Base-by-base conservation (phyloP, 176 grass and related monocot species). In the Miscanthus lutarioriparius region DNA sequence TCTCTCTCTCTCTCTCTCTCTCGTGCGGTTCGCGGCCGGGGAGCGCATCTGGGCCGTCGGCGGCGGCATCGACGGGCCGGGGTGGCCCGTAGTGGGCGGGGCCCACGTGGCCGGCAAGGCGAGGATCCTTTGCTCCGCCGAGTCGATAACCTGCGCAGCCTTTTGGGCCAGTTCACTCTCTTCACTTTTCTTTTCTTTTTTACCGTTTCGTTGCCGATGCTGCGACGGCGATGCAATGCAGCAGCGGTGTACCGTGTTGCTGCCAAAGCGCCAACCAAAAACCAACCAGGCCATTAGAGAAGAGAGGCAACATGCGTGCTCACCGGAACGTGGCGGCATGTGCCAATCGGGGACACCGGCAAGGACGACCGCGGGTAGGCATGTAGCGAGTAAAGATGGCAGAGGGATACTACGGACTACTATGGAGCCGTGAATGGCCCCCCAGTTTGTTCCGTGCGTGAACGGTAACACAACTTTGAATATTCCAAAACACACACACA, bases 51-150 rank as follows among this genome's bases (percentile, higher is more conserved):
- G 1, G 27, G 0, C 88, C 84, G 88, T 86, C 0, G 8, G 6
- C 10, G 0, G 0, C 0, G 22, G 20, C 16, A 37, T 37, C 20
- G 79, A 73, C 58, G 84, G 84, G 5, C 0, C 1, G 0, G 0
- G 19, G 5, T 14, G 64, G 11, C 76, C 72, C 22, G 54, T 58
- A 61, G 22, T 22, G 22, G 70, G 27, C 7, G 38, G 83, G 58
- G 25, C 87, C 73, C 88, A 82, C 83, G 73, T 82, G 83, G 17
- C 48, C 5, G 83, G 64, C 23, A 22, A 71, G 27, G 41, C 32
- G 3, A 49, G 72, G 88, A 86, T 90, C 75, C 73, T 78, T 89
- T 86, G 83, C 78, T 44, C 72, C 64, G 8, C 20, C 82, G 61
- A n/a, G 59, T 53, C 4, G 43, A 17, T 56, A 70, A 56, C 79